These are phyloP conservation scores for Pseudonectria foliicola DNA, from an alignment of 2,329 filamentous ascomycete species.

Conservation along the genomic window DNA sequence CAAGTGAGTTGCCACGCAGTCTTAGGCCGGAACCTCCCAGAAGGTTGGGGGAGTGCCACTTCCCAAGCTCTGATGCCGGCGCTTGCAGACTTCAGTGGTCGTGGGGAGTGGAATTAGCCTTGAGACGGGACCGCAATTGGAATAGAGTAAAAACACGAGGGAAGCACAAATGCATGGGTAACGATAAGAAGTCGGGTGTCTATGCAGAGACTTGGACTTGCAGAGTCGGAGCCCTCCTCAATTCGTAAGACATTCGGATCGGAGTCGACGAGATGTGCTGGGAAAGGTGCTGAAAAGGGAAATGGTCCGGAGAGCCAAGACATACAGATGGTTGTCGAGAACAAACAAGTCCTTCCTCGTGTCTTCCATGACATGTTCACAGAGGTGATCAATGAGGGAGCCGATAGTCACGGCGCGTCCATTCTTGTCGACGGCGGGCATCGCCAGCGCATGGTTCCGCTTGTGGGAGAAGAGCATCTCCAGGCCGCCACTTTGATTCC, in stretches of 20 bases:
- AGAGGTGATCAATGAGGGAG: constrained; percentile 72
- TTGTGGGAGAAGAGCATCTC: constrained; percentile 90
- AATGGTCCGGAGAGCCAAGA: constrained; percentile 19
- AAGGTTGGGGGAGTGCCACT: too few species aligned
- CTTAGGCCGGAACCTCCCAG: not conserved
- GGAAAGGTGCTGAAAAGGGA: constrained; percentile 2
- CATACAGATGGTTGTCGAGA: constrained; percentile 80
- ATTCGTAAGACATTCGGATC: too few species aligned
- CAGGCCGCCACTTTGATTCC: constrained; percentile 64
- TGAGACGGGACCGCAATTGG: too few species aligned
- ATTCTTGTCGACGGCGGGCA: constrained; percentile 57
- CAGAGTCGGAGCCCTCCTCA: too few species aligned
- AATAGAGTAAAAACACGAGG: too few species aligned
- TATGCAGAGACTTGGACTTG: too few species aligned
- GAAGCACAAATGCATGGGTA: too few species aligned
- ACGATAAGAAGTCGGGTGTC: not conserved
- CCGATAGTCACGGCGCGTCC: constrained; percentile 61
- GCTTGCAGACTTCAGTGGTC: too few species aligned
- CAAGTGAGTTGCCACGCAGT: constrained; percentile 2
- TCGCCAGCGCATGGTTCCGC: constrained; percentile 60
- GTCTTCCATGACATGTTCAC: constrained; percentile 78
- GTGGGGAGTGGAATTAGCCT: too few species aligned
- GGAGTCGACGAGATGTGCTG: not conserved
- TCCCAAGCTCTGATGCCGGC: not conserved
- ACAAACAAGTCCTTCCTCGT: constrained; percentile 82